Percentiles rank a stretch among this genome's conserved stretches.
Conservation (phyloP, 108 stramenopile species). For the Conticribra weissflogii region DNA sequence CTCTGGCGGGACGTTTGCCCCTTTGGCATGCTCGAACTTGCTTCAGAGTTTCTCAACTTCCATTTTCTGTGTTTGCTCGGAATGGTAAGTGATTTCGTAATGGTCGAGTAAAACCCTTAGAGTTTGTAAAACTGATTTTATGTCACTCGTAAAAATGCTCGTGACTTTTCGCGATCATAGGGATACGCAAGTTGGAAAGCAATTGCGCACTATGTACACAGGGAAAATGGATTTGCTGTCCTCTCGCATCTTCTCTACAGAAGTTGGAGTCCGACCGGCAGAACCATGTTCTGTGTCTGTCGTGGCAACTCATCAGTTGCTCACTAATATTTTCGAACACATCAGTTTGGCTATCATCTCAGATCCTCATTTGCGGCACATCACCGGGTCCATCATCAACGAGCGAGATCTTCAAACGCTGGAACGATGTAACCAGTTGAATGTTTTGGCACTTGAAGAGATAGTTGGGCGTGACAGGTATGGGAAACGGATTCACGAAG, state of each 20-base stretch:
- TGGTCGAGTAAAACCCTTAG: constrained; percentile 57
- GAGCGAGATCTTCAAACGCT: constrained; percentile 60
- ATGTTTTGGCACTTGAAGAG: constrained; percentile 57
- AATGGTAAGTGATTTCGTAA: constrained; percentile 58
- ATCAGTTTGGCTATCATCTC: constrained; percentile 58
- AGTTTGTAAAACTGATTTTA: constrained; percentile 20
- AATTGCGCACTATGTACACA: constrained; percentile 57
- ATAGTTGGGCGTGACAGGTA: constrained; percentile 52
- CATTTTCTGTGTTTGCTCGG: constrained; percentile 8
- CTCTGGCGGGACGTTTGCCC: constrained; percentile 77
- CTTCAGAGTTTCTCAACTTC: constrained; percentile 45
- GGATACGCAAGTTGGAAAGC: constrained; percentile 80
- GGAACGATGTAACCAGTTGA: constrained; percentile 57
- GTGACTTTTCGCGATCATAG: constrained; percentile 27
- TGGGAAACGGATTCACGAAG: constrained; percentile 19
- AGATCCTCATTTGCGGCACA: constrained; percentile 49
- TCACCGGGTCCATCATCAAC: constrained; percentile 55
- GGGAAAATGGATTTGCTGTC: constrained; percentile 31
- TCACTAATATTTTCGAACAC: constrained; percentile 71
- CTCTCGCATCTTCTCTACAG: constrained; percentile 68
- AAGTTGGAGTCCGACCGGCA: constrained; percentile 71
- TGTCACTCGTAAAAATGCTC: no score
- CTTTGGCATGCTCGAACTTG: constrained; percentile 67
- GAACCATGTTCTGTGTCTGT: constrained; percentile 78
- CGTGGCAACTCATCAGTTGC: constrained; percentile 69